These are phyloP conservation scores for Sporothrix inflata DNA, from an alignment of 2,329 filamentous ascomycete species.

Conservation along the genomic window DNA sequence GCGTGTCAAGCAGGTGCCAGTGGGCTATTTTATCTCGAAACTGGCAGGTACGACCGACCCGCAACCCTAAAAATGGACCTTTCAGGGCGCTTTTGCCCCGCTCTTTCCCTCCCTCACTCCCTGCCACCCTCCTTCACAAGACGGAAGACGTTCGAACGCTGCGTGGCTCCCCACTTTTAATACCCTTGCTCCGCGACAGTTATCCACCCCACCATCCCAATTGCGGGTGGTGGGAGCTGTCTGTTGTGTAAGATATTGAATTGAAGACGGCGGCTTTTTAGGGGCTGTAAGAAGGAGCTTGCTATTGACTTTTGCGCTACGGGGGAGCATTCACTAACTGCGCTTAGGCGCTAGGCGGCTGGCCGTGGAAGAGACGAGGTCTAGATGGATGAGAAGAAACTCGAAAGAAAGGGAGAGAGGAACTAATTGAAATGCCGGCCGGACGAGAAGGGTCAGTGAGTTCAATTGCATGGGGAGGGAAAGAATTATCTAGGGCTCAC, in stretches of 20 bases:
- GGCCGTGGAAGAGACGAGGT: neutral
- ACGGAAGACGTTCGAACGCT: neutral
- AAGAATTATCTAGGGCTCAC: neutral
- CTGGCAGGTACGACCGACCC: neutral
- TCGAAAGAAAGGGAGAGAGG: neutral
- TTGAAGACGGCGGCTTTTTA: neutral
- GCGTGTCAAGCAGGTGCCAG: neutral
- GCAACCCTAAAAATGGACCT: neutral
- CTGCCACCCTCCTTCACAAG: neutral
- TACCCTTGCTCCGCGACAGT: slow-evolving; percentile 9
- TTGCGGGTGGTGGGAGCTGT: neutral
- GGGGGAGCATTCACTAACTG: neutral
- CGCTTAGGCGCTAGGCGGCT: neutral
- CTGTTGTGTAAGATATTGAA: neutral
- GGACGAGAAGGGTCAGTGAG: neutral
- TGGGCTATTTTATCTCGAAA: neutral
- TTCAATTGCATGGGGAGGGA: neutral
- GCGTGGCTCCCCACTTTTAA: slow-evolving; percentile 19
- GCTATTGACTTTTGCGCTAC: slow-evolving; percentile 6
- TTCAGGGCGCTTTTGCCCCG: neutral
- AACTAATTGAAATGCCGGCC: neutral
- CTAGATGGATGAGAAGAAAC: neutral
- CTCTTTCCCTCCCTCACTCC: neutral
- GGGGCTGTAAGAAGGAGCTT: neutral
- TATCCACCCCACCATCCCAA: slow-evolving; percentile 16